These are phyloP conservation scores for Leavenworthia alabamica DNA, from an alignment of 345 rosid genomes.

Conservation along the genomic window DNA sequence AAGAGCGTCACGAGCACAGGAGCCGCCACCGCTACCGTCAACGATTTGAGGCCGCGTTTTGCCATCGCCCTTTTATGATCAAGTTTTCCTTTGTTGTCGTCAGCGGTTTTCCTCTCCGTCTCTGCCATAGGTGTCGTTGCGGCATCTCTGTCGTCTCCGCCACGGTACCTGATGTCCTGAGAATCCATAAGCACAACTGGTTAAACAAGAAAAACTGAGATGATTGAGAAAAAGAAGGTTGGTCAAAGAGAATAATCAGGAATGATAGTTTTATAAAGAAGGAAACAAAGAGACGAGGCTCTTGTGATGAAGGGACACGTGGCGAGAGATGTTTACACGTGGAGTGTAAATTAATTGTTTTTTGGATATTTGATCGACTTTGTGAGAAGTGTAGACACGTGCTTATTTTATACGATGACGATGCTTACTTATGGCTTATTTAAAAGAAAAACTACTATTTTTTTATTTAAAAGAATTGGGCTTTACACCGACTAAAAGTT, in stretches of 20 bases:
- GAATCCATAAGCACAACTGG: slow-evolving; percentile 40
- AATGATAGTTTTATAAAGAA: neutral
- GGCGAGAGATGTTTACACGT: slow-evolving; percentile 29
- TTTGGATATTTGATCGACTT: neutral
- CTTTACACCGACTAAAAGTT: neutral
- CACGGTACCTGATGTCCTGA: slow-evolving; percentile 49
- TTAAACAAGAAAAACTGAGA: neutral
- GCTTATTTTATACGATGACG: neutral
- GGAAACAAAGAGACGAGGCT: neutral
- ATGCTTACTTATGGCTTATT: neutral
- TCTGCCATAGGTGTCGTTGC: slow-evolving; percentile 18
- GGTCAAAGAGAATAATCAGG: slow-evolving; percentile 15
- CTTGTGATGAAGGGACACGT: slow-evolving; percentile 31
- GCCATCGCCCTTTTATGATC: slow-evolving; percentile 54
- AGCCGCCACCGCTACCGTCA: slow-evolving; percentile 49
- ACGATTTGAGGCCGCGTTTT: slow-evolving; percentile 60
- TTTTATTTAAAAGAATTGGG: neutral
- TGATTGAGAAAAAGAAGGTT: neutral
- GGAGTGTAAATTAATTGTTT: neutral
- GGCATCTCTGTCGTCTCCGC: slow-evolving; percentile 27
- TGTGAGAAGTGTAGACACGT: slow-evolving; percentile 20
- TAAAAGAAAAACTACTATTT: neutral
- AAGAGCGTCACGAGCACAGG: slow-evolving; percentile 56
- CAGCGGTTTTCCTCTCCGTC: slow-evolving; percentile 12
- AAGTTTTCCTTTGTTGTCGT: slow-evolving; percentile 19